Evolutionary conservation across 2,329 filamentous ascomycete genomes (phyloP), one percentile per base, ranked within the genome.

Genomic region (Claviceps pusilla): DNA sequence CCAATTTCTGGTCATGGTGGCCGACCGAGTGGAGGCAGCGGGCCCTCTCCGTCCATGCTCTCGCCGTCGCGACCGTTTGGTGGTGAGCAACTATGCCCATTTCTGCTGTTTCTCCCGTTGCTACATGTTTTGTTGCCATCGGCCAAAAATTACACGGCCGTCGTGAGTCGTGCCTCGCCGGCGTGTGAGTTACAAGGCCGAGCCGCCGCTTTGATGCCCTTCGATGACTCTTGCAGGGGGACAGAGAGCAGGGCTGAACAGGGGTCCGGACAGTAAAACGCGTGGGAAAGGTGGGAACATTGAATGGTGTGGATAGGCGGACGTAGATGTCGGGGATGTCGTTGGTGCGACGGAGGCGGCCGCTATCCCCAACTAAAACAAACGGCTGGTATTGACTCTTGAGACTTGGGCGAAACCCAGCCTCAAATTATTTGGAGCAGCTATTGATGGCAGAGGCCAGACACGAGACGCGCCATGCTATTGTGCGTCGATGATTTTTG

Each of bases 261-360:
- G 19, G 51, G n/a, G 43, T 41, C 24, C 14, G 28, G n/a, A 24
- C 24, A 24, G 24, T 3, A 7, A 7, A 10, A 16, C 1, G 39
- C 9, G 9, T 28, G 39, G 50, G 12, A 31, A 6, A 29, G 37
- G 37, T 31, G 49, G 49, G 16, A 41, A 33, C 24, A 24, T 24
- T 24, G 24, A 24, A 24, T 24, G 24, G 24, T 24, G 24, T 24
- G 24, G 24, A 24, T 48, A 19, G 19, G 3, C 33, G 51, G 28
- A 35, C 39, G 50, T 29, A 16, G 2, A 31, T 46, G 50, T 45
- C 3, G 43, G 29, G 42, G 14, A 39, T 39, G 31, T 48, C 19
- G 31, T 41, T 53, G 51, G 51, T 53, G 52, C 46, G 46, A 53
- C 51, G 19, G 35, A 37, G 51, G 50, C 49, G 48, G 50, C 24